A percentile compares a stretch with the other conserved stretches of the same genome.
These are phyloP conservation scores for Cyclotella choctawhatcheeana DNA, from an alignment of 108 stramenopile species.

Conservation along the genomic window DNA sequence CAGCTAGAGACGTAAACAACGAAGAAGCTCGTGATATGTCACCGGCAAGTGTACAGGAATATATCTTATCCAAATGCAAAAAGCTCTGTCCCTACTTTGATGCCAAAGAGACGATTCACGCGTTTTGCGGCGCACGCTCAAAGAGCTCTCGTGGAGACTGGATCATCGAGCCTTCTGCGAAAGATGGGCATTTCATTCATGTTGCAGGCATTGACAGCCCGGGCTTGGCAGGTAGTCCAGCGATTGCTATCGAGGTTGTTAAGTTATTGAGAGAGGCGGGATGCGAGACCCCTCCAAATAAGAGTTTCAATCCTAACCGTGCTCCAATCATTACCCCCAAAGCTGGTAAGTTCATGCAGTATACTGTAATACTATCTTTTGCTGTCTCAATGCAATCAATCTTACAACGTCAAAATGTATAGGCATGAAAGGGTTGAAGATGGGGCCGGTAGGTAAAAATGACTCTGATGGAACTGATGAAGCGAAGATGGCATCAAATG, in stretches of 20 bases:
- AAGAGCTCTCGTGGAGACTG: conserved; percentile 77
- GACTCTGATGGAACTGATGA: conserved; percentile 67
- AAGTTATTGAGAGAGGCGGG: conserved; percentile 65
- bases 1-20: conserved; percentile 72
- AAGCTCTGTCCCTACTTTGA: conserved; percentile 73
- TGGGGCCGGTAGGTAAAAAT: conserved; percentile 72
- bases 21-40: conserved; percentile 60
- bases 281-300: conserved; percentile 48
- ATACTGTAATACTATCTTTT: not conserved
- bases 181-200: conserved; percentile 72
- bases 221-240: conserved; percentile 80
- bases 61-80: conserved; percentile 81
- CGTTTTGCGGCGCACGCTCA: conserved; percentile 80
- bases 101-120: conserved; percentile 69
- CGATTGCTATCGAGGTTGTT: conserved; percentile 80
- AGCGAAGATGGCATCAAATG: conserved; percentile 66
- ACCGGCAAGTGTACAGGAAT: conserved; percentile 58
- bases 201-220: conserved; percentile 84
- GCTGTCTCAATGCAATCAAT: not conserved
- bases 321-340: conserved; percentile 84
- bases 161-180: conserved; percentile 75
- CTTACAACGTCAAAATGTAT: not conserved
- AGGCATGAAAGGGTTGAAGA: conserved; percentile 64
- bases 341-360: conserved; percentile 28
- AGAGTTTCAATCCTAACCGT: conserved; percentile 73